Conservation (phyloP, 2,329 filamentous ascomycete species). For the Pseudonectria foliicola region DNA sequence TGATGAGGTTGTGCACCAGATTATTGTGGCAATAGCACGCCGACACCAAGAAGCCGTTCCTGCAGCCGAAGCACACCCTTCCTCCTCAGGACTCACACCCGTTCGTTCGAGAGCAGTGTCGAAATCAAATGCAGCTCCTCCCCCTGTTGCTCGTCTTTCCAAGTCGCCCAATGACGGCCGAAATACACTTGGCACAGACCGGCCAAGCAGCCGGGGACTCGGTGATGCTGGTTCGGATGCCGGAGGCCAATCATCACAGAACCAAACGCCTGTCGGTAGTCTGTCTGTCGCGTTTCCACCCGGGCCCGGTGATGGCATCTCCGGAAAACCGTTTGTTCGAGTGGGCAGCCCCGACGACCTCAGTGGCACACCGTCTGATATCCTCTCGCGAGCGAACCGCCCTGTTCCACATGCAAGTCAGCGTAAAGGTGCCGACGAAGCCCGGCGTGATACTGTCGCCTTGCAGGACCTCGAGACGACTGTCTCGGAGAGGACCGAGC, state of each 20-base stretch:
- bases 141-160: conserved; percentile 14
- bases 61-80: conserved; percentile 10
- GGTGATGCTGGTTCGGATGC: conserved; percentile 15
- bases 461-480: conserved; percentile 6
- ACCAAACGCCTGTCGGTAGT: conserved; percentile 17
- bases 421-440: not conserved
- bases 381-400: conserved; percentile 2
- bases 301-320: conserved; percentile 41
- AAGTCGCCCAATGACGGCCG: conserved; percentile 12
- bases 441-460: conserved; percentile 1
- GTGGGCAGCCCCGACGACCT: conserved; percentile 31
- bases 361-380: conserved; percentile 10
- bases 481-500: conserved; percentile 4
- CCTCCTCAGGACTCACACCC: conserved; percentile 6
- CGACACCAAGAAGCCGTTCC: conserved; percentile 11
- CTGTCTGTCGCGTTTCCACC: conserved; percentile 14
- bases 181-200: conserved; percentile 8
- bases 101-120: conserved; percentile 14
- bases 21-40: conserved; percentile 31
- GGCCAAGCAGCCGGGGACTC: not conserved
- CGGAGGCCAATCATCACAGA: conserved; percentile 12
- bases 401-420: conserved; percentile 4
- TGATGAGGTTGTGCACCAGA: conserved; percentile 38
- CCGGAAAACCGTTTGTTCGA: conserved; percentile 47
- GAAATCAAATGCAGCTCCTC: conserved; percentile 6